Conservation (phyloP, 495 filamentous ascomycete species). For the Hypomontagnella monticulosa region DNA sequence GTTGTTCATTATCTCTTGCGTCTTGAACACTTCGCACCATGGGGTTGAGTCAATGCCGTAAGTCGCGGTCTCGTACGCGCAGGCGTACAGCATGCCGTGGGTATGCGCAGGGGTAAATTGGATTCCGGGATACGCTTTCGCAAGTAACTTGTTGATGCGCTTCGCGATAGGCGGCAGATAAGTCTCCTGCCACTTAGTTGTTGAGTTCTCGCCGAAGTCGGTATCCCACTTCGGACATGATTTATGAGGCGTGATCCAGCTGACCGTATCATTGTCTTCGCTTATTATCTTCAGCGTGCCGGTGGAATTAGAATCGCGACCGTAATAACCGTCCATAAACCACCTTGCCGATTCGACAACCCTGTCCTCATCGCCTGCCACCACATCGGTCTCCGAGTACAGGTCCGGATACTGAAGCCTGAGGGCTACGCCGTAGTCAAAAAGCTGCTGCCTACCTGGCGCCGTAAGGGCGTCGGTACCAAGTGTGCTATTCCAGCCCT, state of each 20-base stretch:
- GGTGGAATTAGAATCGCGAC: slow-evolving; percentile 22
- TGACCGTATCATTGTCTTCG: slow-evolving; percentile 23
- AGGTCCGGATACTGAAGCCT: slow-evolving; percentile 24
- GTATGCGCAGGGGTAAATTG: slow-evolving; percentile 18
- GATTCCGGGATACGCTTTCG: slow-evolving; percentile 19
- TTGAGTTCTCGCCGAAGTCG: background rate
- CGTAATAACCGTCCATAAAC: slow-evolving; percentile 39
- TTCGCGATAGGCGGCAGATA: slow-evolving; percentile 29
- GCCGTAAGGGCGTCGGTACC: slow-evolving; percentile 22
- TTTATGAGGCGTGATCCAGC: slow-evolving; percentile 28
- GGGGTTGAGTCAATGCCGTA: slow-evolving; percentile 27
- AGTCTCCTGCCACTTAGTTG: slow-evolving; percentile 2
- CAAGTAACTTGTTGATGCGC: slow-evolving; percentile 20
- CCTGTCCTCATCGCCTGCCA: slow-evolving; percentile 26
- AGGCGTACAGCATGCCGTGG: slow-evolving; percentile 32
- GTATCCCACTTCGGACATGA: slow-evolving; percentile 25
- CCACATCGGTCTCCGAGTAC: slow-evolving; percentile 19
- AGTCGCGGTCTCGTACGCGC: slow-evolving; percentile 29
- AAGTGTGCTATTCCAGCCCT: slow-evolving; percentile 29
- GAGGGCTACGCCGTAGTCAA: slow-evolving; percentile 32
- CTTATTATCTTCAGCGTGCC: slow-evolving; percentile 1
- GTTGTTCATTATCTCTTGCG: slow-evolving; percentile 20
- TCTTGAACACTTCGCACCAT: slow-evolving; percentile 28
- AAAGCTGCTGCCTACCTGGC: slow-evolving; percentile 27
- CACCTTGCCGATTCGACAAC: slow-evolving; percentile 35